Evolutionary conservation across 2,329 filamentous ascomycete genomes (phyloP), one percentile per base, ranked within the genome.

Genomic region (Emergomyces orientalis): DNA sequence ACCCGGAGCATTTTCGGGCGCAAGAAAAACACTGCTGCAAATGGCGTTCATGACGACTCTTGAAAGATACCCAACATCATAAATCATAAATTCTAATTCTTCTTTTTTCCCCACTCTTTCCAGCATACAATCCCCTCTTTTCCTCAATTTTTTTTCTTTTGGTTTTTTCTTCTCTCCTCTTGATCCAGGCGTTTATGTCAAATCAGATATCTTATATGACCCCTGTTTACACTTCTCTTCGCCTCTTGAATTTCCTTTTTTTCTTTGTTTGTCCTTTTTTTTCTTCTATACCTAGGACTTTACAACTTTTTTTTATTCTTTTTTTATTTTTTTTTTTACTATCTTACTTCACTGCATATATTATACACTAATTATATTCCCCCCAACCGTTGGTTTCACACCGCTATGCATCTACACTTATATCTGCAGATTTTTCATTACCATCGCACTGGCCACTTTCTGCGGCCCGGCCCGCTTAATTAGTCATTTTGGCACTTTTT

Each of bases 1-100:
- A 86, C 88, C 58, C 82, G 89, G 68, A 85, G 84, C 65, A 87
- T 93, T 69, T 93, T 93, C 75, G 82, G 86, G 65, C 79, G 82
- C 66, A 86, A 85, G 74, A 80, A 82, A 73, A 75, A 71, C 47
- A 64, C 64, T 30, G 67, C 45, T 55, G 66, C 7, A 63, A 25
- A 22, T 52, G 41, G 49, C 59, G 49, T 69, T 17, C 72, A 74
- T 66, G 60, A 68, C 54, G 63, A 64, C 58, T 59, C 51, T 58
- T 54, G 51, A 55, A 61, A 43, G 27, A 60, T 45, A 58, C 56
- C 56, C 39, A 2, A 39, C 19, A 47, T 45, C n/a, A n/a, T n/a
- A n/a, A n/a, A 43, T 51, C 30, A 27, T 30, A 43, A 30, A 6
- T 17, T 51, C 47, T 30, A 17, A 17, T 51, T 51, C 4, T 5